Evolutionary conservation across 2,329 filamentous ascomycete species (phyloP), one percentile per base, ranked within the genome.

Genomic region (Calonectria crousiana): DNA sequence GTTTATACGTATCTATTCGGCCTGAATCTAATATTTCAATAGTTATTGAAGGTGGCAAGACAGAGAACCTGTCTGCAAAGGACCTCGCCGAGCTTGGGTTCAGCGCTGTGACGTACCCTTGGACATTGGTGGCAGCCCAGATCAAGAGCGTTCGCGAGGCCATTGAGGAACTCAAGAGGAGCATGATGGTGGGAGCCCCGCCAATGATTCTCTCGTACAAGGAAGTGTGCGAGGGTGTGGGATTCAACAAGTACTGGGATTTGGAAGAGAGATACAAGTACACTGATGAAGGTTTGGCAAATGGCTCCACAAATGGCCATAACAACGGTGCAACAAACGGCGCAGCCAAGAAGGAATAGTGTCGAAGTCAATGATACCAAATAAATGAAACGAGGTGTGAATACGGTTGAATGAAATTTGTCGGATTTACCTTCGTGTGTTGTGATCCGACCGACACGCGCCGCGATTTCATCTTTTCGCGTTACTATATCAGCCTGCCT

Each of bases 211-310:
- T 89, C 34, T 83, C 83, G 1, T 88, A 86, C 67, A 76, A 77
- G 1, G 85, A 89, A 65, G 86, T 89, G 0, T 87, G 85, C 62
- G 83, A 86, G 16, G 85, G 85, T 0, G 86, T 88, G 16, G 87
- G 87, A 0, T 88, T 89, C 68, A 84, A 84, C 26, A 83, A 85
- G 49, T 87, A 87, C 73, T 87, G 76, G 73, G 71, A 34, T 3
- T 53, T 64, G 53, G 66, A 67, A 32, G 62, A 67, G 69, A 53
- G 38, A 32, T 71, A 71, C 69, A 71, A 71, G 69, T 71, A 65
- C n/a, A 34, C 53, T 14, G 69, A 71, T 18, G 64, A 67, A 32
- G 64, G 64, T 6, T 52, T 67, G 47, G 34, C 38, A 41, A 28
- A 67, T 11, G 34, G 34, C 34, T n/a, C 52, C 20, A 16, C 20